Percentiles rank a stretch among this genome's conserved stretches.
Evolutionary conservation across 2,329 filamentous ascomycete genomes (phyloP).

Genomic region (Thermothelomyces thermophilus): DNA sequence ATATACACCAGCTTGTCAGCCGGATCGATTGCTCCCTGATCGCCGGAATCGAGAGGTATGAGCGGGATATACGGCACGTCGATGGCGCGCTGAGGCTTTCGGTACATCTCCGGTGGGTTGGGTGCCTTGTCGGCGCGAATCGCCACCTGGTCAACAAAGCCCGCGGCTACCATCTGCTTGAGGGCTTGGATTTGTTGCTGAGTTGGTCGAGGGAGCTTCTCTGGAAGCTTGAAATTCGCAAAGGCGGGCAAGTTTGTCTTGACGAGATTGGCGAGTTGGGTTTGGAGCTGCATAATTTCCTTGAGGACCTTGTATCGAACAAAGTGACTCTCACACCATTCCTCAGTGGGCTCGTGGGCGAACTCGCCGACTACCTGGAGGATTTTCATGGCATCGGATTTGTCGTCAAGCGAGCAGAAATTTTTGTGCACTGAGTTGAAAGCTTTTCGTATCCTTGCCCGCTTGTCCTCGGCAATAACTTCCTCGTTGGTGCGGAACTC

Average conservation of each 20-base stretch:
- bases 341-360: constrained; percentile 62
- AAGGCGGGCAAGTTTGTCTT: constrained; percentile 64
- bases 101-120: constrained; percentile 56
- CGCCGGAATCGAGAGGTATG: constrained; percentile 53
- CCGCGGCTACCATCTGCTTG: constrained; percentile 85
- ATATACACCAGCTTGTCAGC: constrained; percentile 70
- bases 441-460: constrained; percentile 54
- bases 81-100: constrained; percentile 76
- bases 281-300: constrained; percentile 76
- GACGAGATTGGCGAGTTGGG: constrained; percentile 76
- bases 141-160: constrained; percentile 90
- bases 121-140: constrained; percentile 85
- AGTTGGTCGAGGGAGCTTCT: constrained; percentile 52
- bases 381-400: constrained; percentile 82
- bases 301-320: constrained; percentile 80
- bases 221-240: constrained; percentile 48
- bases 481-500: constrained; percentile 58
- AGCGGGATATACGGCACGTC: constrained; percentile 89
- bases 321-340: constrained; percentile 78
- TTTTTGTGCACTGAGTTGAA: constrained; percentile 68
- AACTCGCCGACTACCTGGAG: constrained; percentile 85
- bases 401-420: constrained; percentile 74
- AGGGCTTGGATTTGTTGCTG: constrained; percentile 68
- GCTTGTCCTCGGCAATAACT: constrained; percentile 62
- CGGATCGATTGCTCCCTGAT: constrained; percentile 27